A percentile compares a stretch with the other conserved stretches of the same genome.
These are phyloP conservation scores for Alternaria novae-zelandiae DNA, from an alignment of 2,329 filamentous ascomycete species.

Conservation along the genomic window DNA sequence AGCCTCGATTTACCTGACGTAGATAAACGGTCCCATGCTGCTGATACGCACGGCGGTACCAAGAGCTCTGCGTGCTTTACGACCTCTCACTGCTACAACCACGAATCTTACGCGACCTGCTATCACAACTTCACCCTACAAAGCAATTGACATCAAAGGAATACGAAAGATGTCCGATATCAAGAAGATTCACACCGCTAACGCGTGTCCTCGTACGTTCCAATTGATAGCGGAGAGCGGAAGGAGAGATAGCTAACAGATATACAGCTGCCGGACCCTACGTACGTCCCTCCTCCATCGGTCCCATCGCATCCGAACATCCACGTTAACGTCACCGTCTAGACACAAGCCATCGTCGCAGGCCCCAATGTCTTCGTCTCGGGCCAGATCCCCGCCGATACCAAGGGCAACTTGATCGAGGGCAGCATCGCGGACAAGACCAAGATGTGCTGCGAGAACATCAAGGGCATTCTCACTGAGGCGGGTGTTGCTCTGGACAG, in stretches of 20 bases:
- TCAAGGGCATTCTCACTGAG: constrained; percentile 81
- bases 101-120: background rate
- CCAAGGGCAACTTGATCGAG: constrained; percentile 64
- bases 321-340: background rate
- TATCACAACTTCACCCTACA: background rate
- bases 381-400: constrained; percentile 77
- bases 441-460: constrained; percentile 75
- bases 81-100: background rate
- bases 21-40: constrained; percentile 16
- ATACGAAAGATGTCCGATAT: constrained; percentile 50
- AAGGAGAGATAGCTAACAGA: constrained; percentile 1
- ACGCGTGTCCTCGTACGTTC: constrained; percentile 53
- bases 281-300: constrained; percentile 40
- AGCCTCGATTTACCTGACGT: constrained; percentile 32
- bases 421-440: constrained; percentile 74
- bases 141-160: background rate
- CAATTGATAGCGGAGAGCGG: background rate
- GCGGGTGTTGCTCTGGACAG: constrained; percentile 79
- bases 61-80: background rate
- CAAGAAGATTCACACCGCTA: constrained; percentile 51
- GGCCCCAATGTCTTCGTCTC: constrained; percentile 74
- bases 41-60: background rate
- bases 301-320: background rate
- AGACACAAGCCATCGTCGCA: constrained; percentile 68
- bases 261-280: constrained; percentile 52